Base-by-base conservation (phyloP, 2,329 filamentous ascomycete genomes). In the Simplicillium aogashimaense region DNA sequence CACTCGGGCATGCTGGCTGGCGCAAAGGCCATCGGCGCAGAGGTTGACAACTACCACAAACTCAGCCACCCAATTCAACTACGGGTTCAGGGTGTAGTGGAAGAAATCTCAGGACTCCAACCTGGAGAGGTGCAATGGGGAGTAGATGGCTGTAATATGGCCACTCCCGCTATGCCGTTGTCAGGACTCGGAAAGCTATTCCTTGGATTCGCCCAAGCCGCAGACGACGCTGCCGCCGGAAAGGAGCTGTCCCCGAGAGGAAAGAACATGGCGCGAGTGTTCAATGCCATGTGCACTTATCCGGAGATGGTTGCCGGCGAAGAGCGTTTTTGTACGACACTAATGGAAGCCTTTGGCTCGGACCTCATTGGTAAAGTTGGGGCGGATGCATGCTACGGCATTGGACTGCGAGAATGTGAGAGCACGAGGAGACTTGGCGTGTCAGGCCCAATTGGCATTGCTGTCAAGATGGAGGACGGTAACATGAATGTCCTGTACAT, bases 381-480 rank as follows among this genome's bases (percentile, higher is more conserved):
- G 0, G 68, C 69, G 0, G 67, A 72, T 46, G 69, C 58, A 0
- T 72, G 64, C 36, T 73, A 72, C 46, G 65, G 59, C 1, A 49
- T 72, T 7, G 67, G 60, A 0, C 47, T 72, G 3, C 53, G 60
- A n/a, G 54, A 50, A 7, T 63, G 59, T 1, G 52, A 60, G 18
- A 45, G 56, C 15, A 67, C 65, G 1, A 47, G 40, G n/a, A 45
- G 40, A 1, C 51, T 67, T 3, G 62, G 65, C 0, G 58, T 55
- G 0, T 38, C 55, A 1, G 63, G 61, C 5, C 54, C 58, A 0
- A 37, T 72, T 3, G 68, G 66, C 0, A 64, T 72, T 10, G 56
- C 66, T 0, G 60, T 69, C 11, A 72, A 73, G 45, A 58, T 73
- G 7, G 67, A 70, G 40, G 70, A 72, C 35, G 67, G 69, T 0